Percentiles rank a stretch among this genome's conserved stretches.
Conservation (phyloP, 2,329 filamentous ascomycete genomes). For the Penicillium fuscoglaucum region DNA sequence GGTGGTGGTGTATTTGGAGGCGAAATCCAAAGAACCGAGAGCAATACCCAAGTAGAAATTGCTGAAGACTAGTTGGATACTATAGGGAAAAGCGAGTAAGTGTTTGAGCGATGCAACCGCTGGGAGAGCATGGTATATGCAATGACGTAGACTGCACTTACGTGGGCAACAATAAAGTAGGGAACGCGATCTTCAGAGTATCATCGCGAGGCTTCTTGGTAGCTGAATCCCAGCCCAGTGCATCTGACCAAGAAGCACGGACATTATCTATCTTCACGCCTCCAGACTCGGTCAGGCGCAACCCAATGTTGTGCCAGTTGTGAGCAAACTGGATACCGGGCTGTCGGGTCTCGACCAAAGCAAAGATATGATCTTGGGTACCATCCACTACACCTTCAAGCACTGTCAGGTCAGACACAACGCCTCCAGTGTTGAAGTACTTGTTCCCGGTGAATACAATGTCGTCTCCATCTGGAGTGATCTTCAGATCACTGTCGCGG, state of each 20-base stretch:
- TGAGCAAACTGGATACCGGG: conserved; percentile 55
- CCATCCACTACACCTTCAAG: conserved; percentile 63
- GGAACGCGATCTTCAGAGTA: conserved; percentile 56
- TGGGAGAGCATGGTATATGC: background rate
- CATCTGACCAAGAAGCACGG: conserved; percentile 59
- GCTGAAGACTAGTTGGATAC: conserved; percentile 65
- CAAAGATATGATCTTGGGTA: conserved; percentile 63
- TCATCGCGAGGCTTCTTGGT: conserved; percentile 54
- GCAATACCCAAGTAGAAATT: conserved; percentile 68
- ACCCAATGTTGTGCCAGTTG: conserved; percentile 65
- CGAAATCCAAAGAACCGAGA: conserved; percentile 57
- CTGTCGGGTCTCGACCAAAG: conserved; percentile 60
- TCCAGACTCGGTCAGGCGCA: conserved; percentile 65
- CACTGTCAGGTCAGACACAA: conserved; percentile 65
- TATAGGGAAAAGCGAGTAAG: conserved; percentile 20
- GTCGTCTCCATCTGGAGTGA: conserved; percentile 55
- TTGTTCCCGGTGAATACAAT: conserved; percentile 64
- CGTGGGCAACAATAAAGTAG: conserved; percentile 60
- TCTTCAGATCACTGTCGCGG: conserved; percentile 61
- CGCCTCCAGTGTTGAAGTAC: conserved; percentile 67
- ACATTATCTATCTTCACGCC: conserved; percentile 62
- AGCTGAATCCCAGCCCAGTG: conserved; percentile 58
- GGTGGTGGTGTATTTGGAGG: conserved; percentile 57
- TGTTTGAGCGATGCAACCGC: background rate
- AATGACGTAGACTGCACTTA: conserved; percentile 27